These are phyloP conservation scores for Ganoderma multipileum DNA, from an alignment of 1,284 basidiomycete genomes.

Conservation along the genomic window DNA sequence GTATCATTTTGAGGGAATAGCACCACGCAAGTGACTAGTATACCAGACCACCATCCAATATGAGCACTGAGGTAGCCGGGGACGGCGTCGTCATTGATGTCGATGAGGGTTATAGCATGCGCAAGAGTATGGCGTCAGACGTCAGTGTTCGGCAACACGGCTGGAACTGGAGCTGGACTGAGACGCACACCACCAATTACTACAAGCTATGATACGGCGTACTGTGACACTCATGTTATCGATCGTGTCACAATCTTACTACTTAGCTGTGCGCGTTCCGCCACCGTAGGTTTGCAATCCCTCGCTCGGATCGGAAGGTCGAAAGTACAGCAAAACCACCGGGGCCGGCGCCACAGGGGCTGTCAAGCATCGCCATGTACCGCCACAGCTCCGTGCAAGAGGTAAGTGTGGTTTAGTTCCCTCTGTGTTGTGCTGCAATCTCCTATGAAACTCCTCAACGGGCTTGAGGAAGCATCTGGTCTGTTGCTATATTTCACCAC, in stretches of 20 bases:
- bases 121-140: background rate
- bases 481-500: background rate
- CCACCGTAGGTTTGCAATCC: no score
- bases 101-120: background rate
- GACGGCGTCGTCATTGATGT: background rate
- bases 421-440: background rate
- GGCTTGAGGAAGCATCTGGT: background rate
- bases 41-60: constrained; percentile 70
- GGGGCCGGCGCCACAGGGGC: background rate
- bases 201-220: no score
- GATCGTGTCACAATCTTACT: background rate
- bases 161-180: no score
- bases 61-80: constrained; percentile 34
- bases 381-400: background rate
- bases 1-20: background rate
- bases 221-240: background rate
- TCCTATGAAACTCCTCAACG: background rate
- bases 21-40: constrained; percentile 29
- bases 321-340: no score
- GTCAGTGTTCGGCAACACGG: no score
- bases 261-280: no score
- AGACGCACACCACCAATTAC: no score
- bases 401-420: background rate
- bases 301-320: no score
- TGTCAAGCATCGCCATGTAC: background rate